Percentiles rank a stretch among this genome's conserved stretches.
Evolutionary conservation across 1,139 yeast species (phyloP).

Genomic region (Zygosaccharomyces pseudobailii): DNA sequence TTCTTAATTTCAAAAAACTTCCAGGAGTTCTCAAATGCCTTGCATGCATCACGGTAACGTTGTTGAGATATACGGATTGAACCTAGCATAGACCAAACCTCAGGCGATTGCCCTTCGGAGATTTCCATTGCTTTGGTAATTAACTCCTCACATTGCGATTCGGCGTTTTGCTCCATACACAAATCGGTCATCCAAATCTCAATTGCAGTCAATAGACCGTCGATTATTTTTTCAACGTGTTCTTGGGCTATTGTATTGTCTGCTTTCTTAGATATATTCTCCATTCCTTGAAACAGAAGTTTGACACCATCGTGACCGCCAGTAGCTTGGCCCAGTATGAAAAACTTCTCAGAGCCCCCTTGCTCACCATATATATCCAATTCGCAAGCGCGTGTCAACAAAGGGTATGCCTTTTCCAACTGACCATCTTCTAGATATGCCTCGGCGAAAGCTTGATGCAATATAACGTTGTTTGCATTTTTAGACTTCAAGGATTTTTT

Average conservation of each 20-base stretch:
- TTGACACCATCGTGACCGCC: constrained; percentile 77
- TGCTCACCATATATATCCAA: constrained; percentile 59
- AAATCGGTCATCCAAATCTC: constrained; percentile 99
- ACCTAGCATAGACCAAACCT: constrained; percentile 75
- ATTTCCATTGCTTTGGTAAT: constrained; percentile 61
- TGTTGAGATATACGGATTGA: constrained; percentile 91
- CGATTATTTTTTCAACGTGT: constrained; percentile 47
- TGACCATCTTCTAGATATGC: constrained; percentile 72
- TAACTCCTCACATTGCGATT: constrained; percentile 66
- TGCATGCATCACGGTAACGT: constrained; percentile 62
- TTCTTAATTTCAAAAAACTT: constrained; percentile 53
- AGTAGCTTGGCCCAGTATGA: constrained; percentile 84
- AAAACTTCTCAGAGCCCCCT: constrained; percentile 71
- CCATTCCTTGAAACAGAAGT: constrained; percentile 62
- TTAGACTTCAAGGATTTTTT: constrained; percentile 24
- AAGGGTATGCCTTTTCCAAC: constrained; percentile 69
- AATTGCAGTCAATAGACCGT: constrained; percentile 77
- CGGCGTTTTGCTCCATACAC: constrained; percentile 92
- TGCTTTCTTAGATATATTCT: constrained; percentile 37
- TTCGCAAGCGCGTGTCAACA: constrained; percentile 58
- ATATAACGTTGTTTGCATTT: constrained; percentile 33
- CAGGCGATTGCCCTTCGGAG: constrained; percentile 58
- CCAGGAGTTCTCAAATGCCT: constrained; percentile 73
- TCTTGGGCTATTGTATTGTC: constrained; percentile 34
- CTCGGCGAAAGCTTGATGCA: constrained; percentile 58